Base-by-base conservation (phyloP, 2,329 filamentous ascomycete genomes). In the Penicillium fuscoglaucum region DNA sequence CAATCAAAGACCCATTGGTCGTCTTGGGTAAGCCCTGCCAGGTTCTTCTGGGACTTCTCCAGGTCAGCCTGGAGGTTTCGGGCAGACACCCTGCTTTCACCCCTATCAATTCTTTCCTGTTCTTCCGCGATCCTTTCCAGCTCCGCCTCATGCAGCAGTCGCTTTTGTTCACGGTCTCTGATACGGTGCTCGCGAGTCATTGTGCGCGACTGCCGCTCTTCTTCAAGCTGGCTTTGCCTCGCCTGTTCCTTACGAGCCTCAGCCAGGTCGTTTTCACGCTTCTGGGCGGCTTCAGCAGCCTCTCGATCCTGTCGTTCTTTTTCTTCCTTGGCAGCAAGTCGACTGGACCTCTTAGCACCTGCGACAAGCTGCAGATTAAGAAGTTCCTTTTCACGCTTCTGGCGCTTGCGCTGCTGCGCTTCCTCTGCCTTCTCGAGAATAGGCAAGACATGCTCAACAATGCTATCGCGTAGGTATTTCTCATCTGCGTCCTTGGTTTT, bases 1-100 rank as follows among this genome's bases (percentile, higher is more conserved):
- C 95, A 99, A 72, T 99, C 95, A 67, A 99, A 99, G 40, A 91
- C 84, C 95, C 95, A 98, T 52, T 92, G 86, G 13, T 91, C 90
- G 48, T 95, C 90, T 65, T 87, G 82, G 21, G 87, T 84, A 26
- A 96, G 82, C 55, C 89, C 85, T 65, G 89, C 84, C 12, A 96
- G 79, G 35, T 90, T 90, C 72, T 87, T 87, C 72, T 89, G 88
- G 62, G 87, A 90, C 74, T 84, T 89, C 68, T 92, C 90, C 68
- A 96, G 90, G 72, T 95, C 90, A 4, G 87, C 87, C 69, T 91
- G 88, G n/a, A 93, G 83, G 55, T 90, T 87, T 52, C 92, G 86
- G 67, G 92, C 90, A 2, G 92, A 96, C 26, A 90, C 76, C 51
- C 91, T 86, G 13, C 81, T 82, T 48, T 83, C 79, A 12, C 80